phyloP scores from a whole-genome alignment of 2,329 filamentous ascomycete species.

The Emergomyces africanus region DNA sequence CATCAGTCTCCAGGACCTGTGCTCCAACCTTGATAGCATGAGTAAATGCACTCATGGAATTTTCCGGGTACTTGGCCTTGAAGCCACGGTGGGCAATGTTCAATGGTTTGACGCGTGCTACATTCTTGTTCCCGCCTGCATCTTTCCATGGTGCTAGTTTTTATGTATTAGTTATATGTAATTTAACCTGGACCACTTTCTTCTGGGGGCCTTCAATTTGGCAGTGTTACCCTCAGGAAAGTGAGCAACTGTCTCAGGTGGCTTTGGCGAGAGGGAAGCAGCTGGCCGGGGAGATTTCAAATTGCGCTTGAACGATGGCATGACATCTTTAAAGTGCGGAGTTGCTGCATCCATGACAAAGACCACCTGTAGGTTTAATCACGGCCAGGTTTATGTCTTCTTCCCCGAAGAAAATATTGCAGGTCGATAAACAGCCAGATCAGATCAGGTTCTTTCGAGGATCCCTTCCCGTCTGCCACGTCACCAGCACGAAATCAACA shows the following conservation, averaged over 20 bases:
- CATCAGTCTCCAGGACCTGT: slow-evolving; percentile 76
- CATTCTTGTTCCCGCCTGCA: neutral
- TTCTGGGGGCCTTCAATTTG: neutral
- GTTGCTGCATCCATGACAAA: neutral
- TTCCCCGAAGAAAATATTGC: neutral
- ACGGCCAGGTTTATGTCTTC: neutral
- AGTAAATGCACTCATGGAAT: slow-evolving; percentile 67
- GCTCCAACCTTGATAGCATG: slow-evolving; percentile 61
- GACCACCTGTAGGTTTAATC: neutral
- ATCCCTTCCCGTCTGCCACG: too few relatives aligned
- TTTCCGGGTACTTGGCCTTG: slow-evolving; percentile 70
- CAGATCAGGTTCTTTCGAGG: too few relatives aligned
- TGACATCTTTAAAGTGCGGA: neutral
- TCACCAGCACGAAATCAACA: too few relatives aligned
- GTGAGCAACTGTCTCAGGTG: neutral
- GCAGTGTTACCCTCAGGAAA: neutral
- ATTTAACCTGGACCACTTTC: neutral
- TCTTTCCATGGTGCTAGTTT: neutral
- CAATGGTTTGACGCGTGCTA: neutral
- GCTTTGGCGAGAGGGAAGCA: neutral
- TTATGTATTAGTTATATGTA: neutral
- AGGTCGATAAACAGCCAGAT: neutral
- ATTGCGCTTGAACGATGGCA: neutral
- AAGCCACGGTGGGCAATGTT: slow-evolving; percentile 32
- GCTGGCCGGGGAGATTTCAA: neutral